phyloP scores from a whole-genome alignment of 257 asterid species.

The Scutellaria barbata region DNA sequence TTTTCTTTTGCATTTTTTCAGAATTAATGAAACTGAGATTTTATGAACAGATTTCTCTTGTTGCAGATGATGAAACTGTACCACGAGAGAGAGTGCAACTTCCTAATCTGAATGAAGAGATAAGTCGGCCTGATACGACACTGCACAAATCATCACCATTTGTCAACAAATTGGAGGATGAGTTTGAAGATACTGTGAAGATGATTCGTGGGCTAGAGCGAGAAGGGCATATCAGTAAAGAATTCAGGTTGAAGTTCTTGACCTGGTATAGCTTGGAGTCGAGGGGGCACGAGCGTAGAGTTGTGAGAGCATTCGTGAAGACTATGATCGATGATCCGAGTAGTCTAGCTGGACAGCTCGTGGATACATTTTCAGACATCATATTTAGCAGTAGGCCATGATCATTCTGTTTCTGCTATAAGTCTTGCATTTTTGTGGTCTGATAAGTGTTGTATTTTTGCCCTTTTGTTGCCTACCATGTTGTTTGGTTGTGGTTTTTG shows the following conservation, averaged over 20 bases:
- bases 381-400: constrained; percentile 25
- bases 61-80: neutral
- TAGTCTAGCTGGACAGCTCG: constrained; percentile 32
- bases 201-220: constrained; percentile 33
- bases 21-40: no score
- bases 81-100: neutral
- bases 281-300: constrained; percentile 31
- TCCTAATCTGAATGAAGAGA: constrained; percentile 30
- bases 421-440: neutral
- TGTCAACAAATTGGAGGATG: constrained; percentile 17
- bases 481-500: no score
- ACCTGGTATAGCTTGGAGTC: constrained; percentile 31
- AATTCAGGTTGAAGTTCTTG: constrained; percentile 31
- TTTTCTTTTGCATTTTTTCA: no score
- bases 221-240: constrained; percentile 30
- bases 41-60: no score
- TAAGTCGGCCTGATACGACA: neutral
- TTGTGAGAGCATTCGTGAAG: constrained; percentile 27
- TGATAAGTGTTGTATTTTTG: no score
- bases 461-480: no score
- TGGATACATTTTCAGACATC: constrained; percentile 27
- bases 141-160: constrained; percentile 46
- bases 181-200: constrained; percentile 33
- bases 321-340: constrained; percentile 36
- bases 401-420: neutral